Conservation (phyloP, 2,329 filamentous ascomycete species). For the Mycosphaerella sp. region DNA sequence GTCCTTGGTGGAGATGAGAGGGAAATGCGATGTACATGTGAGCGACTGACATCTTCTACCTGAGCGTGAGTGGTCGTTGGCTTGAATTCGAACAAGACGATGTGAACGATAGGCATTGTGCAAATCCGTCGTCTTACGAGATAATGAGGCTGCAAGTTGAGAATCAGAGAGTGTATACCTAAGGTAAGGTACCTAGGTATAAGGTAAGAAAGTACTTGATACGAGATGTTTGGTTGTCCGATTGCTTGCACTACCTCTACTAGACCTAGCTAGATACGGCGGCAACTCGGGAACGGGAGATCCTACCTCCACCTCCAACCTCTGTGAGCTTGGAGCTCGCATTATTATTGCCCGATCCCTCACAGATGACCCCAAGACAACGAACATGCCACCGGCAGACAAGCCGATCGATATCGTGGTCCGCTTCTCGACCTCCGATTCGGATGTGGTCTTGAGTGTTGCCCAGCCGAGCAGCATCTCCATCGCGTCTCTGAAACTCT, state of each 20-base stretch:
- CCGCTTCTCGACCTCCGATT: slow-evolving; percentile 79
- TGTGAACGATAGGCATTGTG: slow-evolving; percentile 59
- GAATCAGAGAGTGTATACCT: no score
- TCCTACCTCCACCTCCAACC: no score
- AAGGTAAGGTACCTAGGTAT: no score
- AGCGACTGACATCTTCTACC: slow-evolving; percentile 49
- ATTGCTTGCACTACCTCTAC: no score
- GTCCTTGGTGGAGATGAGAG: slow-evolving; percentile 1
- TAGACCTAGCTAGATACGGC: no score
- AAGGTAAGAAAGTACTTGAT: background rate
- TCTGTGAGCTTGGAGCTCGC: no score
- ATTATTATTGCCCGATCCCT: background rate
- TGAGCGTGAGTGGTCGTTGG: slow-evolving; percentile 43
- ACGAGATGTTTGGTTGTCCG: no score
- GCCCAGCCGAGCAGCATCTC: slow-evolving; percentile 61
- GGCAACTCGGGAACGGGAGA: background rate
- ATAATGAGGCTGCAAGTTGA: background rate
- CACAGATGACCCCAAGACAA: background rate
- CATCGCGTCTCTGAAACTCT: slow-evolving; percentile 70
- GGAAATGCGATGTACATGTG: background rate
- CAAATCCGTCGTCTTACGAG: background rate
- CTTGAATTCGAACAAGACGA: slow-evolving; percentile 63
- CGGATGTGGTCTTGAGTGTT: slow-evolving; percentile 76
- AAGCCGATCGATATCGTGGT: slow-evolving; percentile 64
- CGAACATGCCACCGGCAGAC: background rate